Evolutionary conservation across 306 rosid genomes (phyloP).

Genomic region (Glycine tomentella): DNA sequence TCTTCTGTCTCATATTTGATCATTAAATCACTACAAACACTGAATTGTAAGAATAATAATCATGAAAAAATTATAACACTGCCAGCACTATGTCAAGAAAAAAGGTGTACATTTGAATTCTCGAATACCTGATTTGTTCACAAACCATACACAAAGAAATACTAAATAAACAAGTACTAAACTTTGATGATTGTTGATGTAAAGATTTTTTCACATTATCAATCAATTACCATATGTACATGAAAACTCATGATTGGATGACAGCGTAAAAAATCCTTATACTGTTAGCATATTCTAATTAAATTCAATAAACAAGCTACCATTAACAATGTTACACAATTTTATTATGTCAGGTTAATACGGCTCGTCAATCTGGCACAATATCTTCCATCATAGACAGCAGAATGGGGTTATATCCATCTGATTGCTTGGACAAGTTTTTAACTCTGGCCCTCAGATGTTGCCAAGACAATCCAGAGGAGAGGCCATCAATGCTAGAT

Average conservation of each 20-base stretch:
- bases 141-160: not conserved
- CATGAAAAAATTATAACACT: not conserved
- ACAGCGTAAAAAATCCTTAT: not conserved
- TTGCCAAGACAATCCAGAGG: slow-evolving; percentile 67
- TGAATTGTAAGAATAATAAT: not conserved
- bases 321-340: not conserved
- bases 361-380: slow-evolving; percentile 58
- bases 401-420: slow-evolving; percentile 65
- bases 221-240: not conserved
- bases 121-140: not conserved
- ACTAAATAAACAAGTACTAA: not conserved
- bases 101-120: not conserved
- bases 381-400: slow-evolving; percentile 62
- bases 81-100: slow-evolving; percentile 1
- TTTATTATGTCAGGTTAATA: slow-evolving; percentile 58
- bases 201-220: not conserved
- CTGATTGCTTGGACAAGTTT: slow-evolving; percentile 65
- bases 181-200: not conserved
- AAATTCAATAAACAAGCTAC: not conserved
- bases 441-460: slow-evolving; percentile 66
- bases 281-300: not conserved
- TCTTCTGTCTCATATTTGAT: not conserved
- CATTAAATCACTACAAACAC: not conserved
- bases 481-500: slow-evolving; percentile 69
- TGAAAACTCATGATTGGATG: not conserved